These are phyloP conservation scores for Triticum urartu DNA, from an alignment of 176 grass and related monocot genomes.

Conservation along the genomic window DNA sequence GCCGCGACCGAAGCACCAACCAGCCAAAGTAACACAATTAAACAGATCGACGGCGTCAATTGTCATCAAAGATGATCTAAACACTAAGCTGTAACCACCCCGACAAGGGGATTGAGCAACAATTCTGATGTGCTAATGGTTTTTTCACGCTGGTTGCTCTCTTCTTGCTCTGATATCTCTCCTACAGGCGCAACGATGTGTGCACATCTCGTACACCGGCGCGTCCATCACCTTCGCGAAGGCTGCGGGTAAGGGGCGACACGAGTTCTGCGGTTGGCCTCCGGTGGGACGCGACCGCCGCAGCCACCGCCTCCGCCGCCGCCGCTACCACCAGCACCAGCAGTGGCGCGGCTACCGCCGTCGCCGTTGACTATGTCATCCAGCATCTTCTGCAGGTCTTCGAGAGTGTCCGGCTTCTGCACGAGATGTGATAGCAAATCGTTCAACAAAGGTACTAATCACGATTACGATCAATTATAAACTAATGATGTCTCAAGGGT, in stretches of 20 bases:
- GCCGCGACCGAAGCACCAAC: neutral
- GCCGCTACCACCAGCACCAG: neutral
- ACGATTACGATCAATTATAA: neutral
- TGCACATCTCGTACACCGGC: slow-evolving; percentile 40
- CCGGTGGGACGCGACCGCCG: slow-evolving; percentile 44
- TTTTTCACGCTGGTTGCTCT: neutral
- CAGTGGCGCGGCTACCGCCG: neutral
- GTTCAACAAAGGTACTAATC: neutral
- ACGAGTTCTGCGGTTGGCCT: slow-evolving; percentile 46
- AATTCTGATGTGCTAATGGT: neutral
- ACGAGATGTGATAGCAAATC: neutral
- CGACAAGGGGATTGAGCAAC: neutral
- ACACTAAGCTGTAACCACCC: neutral
- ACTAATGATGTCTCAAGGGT: too few species aligned
- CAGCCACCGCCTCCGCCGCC: neutral
- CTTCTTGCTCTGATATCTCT: neutral
- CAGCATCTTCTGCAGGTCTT: slow-evolving; percentile 97
- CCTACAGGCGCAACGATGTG: neutral
- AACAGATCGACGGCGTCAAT: neutral
- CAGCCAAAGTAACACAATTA: neutral
- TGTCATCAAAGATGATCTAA: neutral
- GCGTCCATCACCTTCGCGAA: slow-evolving; percentile 43
- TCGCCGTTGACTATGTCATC: slow-evolving; percentile 62
- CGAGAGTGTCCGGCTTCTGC: slow-evolving; percentile 84
- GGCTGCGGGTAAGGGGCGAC: slow-evolving; percentile 42